Evolutionary conservation across 2,329 filamentous ascomycete species (phyloP), one percentile per base, ranked within the genome.

Genomic region (Fusarium decemcellulare): DNA sequence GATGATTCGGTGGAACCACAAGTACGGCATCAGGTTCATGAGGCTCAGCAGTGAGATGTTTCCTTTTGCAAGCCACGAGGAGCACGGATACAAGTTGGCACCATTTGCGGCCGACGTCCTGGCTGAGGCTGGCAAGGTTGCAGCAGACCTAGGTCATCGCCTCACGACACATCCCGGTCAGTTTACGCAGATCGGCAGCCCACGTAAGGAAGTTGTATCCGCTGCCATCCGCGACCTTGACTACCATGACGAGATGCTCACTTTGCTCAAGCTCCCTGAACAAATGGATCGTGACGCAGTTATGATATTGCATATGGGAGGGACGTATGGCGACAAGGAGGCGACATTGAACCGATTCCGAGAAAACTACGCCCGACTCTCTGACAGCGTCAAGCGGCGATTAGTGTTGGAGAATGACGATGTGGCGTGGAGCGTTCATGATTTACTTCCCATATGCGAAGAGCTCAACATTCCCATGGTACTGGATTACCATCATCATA

Each of bases 1-100:
- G 79, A 93, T 98, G 89, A 76, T 98, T 9, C 87, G 90, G 2
- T 98, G 95, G 95, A 98, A 98, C 76, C 91, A 97, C 69, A 92
- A 90, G 71, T 98, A 95, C 70, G 91, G 92, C 40, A 98, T 98
- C 80, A 95, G 90, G 72, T 98, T 98, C 78, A 89, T 98, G 88
- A 89, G 95, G 2, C 84, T 98, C 18, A 97, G 93, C 72, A 97
- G 93, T 58, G 95, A 98, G 73, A 98, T 98, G 93, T 98, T 98
- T 70, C 95, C 95, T 0, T 98, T 98, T 78, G 95, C 95, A 2
- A 97, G 93, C 69, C 95, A 98, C 75, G 87, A 88, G 27, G 92
- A 93, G 66, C 92, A 97, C 70, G 95, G 95, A 0, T 98, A 98
- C 79, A 92, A 89, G 71, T 85, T 98, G 12, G 91, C 90, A 0